Base-by-base conservation (phyloP, 164 flowering plant species). In the Tetrastigma voinierianum region DNA sequence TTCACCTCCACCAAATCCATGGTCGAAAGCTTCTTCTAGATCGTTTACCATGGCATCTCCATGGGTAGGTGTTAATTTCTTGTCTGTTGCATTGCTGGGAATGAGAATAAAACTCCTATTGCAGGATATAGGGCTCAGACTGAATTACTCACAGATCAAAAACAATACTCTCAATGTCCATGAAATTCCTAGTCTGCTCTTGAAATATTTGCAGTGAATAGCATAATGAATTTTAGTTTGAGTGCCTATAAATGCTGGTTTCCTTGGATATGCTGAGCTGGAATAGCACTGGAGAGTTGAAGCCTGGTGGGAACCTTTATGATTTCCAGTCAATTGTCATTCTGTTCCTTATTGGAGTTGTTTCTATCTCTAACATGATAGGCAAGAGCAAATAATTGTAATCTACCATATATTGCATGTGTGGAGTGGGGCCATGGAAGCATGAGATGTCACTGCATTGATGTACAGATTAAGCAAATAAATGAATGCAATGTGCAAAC, bases 281-380 rank as follows among this genome's bases (percentile, higher is more conserved):
- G 99, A 61, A 74, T 92, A 67, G 87, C 97, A 68, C 87, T 56
- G 97, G 96, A 63, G 97, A 92, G 55, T 69, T 92, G 73, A 82
- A 77, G 15, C n/a, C 87, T 96, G 1, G 14, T 92, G 93, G 87
- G 62, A 97, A 91, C 72, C 93, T 94, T 4, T 91, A 94, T 57
- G 95, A 94, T 72, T 80, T 91, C 76, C 86, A 87, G 62, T 82
- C 97, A 15, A 72, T 95, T 19, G 97, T 93, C 0, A 90, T 96
- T 15, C 71, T 95, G 45, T 95, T 90, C 81, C 79, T 90, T 32
- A 90, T 95, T 21, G 99, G 99, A 16, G 65, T 83, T 25, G 83
- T 88, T 55, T 75, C 89, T 0, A 69, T 95, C 46, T 87, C 98
- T 97, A 1, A 92, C 94, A 1, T 95, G 69, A 70, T 90, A 59